Evolutionary conservation across 176 grass and related monocot species (phyloP), one percentile per base, ranked within the genome.

Genomic region (Oryza brachyantha): DNA sequence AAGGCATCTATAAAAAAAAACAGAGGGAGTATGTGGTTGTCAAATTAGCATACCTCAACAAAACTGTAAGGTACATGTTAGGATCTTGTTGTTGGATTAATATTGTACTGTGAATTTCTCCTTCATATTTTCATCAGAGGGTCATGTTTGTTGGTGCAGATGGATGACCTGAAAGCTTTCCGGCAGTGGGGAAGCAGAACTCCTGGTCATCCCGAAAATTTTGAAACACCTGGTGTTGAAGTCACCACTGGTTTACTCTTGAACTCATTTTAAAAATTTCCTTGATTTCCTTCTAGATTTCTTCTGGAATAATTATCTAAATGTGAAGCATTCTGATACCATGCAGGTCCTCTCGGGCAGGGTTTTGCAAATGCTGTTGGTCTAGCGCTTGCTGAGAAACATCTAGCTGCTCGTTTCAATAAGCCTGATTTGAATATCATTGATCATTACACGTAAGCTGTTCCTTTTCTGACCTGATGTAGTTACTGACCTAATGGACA

Each of bases 181-280:
- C 73, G 91, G 70, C 89, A 94, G 64, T 97, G 91, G 91, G 83
- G 82, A 68, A 97, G 94, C 85, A 94, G 57, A 82, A 92, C 94
- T 80, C 91, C 94, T 79, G 94, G 94, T 5, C 94, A 97, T 59
- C 94, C 94, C 24, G 94, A 97, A 75, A 97, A 97, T 52, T 97
- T 97, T 24, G 94, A 97, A 84, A 97, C 94, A 26, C 79, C 83
- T 43, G 91, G 94, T 37, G 68, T 97, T 77, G 94, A 97, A 94
- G 94, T 94, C 41, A 97, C 94, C 1, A 97, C 91, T 0, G 94
- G 94, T 97, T 64, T 76, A 40, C n/a, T 45, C 34, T 64, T 50
- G 13, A 68, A 41, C 24, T 13, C 34, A 13, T 38, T 64, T 77
- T 64, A 50, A 38, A 71, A 17, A 12, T 32, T 21, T 72, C 4